Evolutionary conservation across 2,329 filamentous ascomycete species (phyloP).

Genomic region (Paecilomyces sp.): DNA sequence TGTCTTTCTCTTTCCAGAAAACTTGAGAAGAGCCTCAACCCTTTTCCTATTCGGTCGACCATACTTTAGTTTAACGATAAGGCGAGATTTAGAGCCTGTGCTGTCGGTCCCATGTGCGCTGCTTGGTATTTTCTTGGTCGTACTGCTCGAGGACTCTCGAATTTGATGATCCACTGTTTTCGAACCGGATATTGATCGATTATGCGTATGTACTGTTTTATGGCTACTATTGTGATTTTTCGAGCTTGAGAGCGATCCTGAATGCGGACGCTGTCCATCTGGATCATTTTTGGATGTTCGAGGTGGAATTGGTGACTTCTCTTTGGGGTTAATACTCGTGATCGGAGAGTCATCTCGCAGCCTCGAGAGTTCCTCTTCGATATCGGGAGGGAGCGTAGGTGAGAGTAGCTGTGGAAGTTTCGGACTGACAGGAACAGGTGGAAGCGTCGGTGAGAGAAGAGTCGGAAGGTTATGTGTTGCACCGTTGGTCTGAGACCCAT

Average conservation of each 20-base stretch:
- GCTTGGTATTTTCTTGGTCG: background rate
- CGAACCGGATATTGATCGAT: background rate
- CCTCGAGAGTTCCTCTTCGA: slow-evolving; percentile 46
- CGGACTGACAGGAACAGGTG: slow-evolving; percentile 30
- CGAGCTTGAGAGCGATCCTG: slow-evolving; percentile 10
- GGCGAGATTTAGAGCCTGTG: slow-evolving; percentile 15
- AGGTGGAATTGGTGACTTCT: slow-evolving; percentile 9
- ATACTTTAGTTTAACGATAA: slow-evolving; percentile 46
- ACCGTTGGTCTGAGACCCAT: slow-evolving; percentile 14
- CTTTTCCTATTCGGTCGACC: slow-evolving; percentile 42
- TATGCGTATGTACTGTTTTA: slow-evolving; percentile 3
- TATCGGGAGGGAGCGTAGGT: slow-evolving; percentile 49
- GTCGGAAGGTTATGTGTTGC: slow-evolving; percentile 22
- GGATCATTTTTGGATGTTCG: slow-evolving; percentile 13
- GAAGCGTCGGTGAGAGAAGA: slow-evolving; percentile 35
- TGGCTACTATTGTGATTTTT: slow-evolving; percentile 7
- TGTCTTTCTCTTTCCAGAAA: slow-evolving; percentile 31
- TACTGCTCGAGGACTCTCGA: background rate
- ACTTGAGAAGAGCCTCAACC: slow-evolving; percentile 41
- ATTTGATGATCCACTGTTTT: background rate
- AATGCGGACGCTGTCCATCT: slow-evolving; percentile 9
- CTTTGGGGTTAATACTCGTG: slow-evolving; percentile 10
- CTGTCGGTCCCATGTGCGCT: background rate
- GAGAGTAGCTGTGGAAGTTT: slow-evolving; percentile 50
- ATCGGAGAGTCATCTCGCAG: slow-evolving; percentile 28